Evolutionary conservation across 805 yeast genomes (phyloP), one percentile per base, ranked within the genome.

Genomic region (Nakazawaea anatomiae): DNA sequence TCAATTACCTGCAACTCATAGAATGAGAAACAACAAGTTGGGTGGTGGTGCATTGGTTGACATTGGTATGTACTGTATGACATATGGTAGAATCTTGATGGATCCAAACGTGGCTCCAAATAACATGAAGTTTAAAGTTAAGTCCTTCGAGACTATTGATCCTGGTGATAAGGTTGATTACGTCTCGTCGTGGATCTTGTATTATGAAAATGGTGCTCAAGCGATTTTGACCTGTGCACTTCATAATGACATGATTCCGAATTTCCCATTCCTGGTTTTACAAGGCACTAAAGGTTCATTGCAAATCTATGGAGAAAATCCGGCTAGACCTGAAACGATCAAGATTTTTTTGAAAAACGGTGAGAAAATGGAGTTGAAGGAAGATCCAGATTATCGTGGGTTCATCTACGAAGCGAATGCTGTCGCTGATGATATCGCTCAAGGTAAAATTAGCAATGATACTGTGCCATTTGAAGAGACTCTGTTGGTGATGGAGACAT

Each of bases 11-110:
- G 54, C 57, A 7, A 57, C 54, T 14, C 66, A 71, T 1, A 61
- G 83, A 46, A 58, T 76, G 51, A 64, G 74, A 50, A 71, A 75
- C 58, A 73, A 70, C 4, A 61, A 63, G 14, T 68, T 77, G 44
- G 85, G 80, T 4, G 86, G 80, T 11, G 85, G 86, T 27, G 76
- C 82, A 0, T 58, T 79, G 44, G 69, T 79, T 55, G 85, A 80
- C 59, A 66, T 79, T 50, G 83, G 85, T 2, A 70, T 79, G 46
- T 80, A 80, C 54, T 64, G 77, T 4, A 54, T 78, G 46, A 77
- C 79, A 4, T 79, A 73, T 57, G 64, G 70, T 14, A 60, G 80
- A 49, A 50, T 73, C 8, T 64, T 74, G 29, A 56, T 74, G 52
- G 73, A 72, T 55, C 58, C 63, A 35, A 56, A 65, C 30, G 39